Percentiles rank a stretch among this genome's conserved stretches.
Conservation (phyloP, 1,284 basidiomycete genomes). For the Phlebopus sp. region DNA sequence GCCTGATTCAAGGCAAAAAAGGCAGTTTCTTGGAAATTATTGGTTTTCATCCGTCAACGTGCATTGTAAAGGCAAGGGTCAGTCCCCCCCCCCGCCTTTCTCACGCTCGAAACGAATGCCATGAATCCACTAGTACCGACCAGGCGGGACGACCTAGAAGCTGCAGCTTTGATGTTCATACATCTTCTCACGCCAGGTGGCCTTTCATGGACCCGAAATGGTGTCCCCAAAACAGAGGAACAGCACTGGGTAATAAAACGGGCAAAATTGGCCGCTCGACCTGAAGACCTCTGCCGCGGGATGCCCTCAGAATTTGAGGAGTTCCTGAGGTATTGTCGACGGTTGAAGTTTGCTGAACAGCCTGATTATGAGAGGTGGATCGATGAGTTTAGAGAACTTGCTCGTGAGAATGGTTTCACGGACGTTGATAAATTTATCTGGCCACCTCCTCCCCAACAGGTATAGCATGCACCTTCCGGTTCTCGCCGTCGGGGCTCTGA, state of each 20-base stretch:
- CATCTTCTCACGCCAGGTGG: conserved; percentile 74
- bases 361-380: conserved; percentile 68
- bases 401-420: conserved; percentile 54
- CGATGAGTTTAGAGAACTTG: conserved; percentile 56
- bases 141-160: conserved; percentile 73
- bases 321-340: conserved; percentile 66
- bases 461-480: conserved; percentile 11
- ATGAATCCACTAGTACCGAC: conserved; percentile 54
- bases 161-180: conserved; percentile 71
- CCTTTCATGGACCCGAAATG: conserved; percentile 71
- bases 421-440: conserved; percentile 63
- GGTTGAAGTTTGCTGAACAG: conserved; percentile 59
- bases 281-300: conserved; percentile 67
- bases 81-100: conserved; percentile 19
- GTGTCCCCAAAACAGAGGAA: conserved; percentile 63
- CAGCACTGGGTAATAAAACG: conserved; percentile 61
- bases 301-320: conserved; percentile 71
- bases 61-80: conserved; percentile 71
- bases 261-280: conserved; percentile 53
- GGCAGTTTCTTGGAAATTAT: conserved; percentile 77
- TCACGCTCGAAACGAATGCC: conserved; percentile 14
- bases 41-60: conserved; percentile 75
- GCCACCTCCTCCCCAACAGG: conserved; percentile 52
- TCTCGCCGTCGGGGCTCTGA: not conserved
- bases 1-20: conserved; percentile 58